Conservation (phyloP, 768 basidiomycete species). For the Leccinum pellstonianum region DNA sequence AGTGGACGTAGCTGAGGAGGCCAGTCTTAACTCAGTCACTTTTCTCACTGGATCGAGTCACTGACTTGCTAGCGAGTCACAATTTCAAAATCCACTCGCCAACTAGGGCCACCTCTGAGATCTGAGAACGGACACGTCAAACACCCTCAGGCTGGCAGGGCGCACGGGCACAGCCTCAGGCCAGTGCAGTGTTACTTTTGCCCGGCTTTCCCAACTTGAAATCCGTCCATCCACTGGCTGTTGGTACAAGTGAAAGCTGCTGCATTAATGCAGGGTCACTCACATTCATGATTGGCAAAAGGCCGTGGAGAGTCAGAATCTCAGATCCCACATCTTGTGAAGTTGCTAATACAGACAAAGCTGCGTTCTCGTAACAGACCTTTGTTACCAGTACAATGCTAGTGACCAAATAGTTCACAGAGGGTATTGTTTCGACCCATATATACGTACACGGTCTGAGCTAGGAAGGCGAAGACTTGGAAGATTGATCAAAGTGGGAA, state of each 20-base stretch:
- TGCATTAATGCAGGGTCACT: neutral
- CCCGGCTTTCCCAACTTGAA: neutral
- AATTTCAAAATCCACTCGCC: neutral
- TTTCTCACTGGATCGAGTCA: neutral
- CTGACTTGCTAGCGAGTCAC: neutral
- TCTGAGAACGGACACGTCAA: neutral
- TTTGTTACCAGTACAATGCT: neutral
- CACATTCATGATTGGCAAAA: neutral
- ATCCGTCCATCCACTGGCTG: neutral
- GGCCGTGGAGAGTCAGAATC: neutral
- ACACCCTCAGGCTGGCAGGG: neutral
- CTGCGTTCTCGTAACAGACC: neutral
- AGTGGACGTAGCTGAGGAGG: constrained; percentile 1
- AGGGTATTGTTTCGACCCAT: neutral
- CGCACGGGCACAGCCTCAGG: neutral
- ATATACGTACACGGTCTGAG: no score
- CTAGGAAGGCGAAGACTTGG: neutral
- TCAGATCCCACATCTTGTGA: neutral
- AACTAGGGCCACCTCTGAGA: neutral
- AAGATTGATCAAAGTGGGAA: neutral
- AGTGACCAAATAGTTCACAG: neutral
- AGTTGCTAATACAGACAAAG: neutral
- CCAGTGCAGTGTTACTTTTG: neutral
- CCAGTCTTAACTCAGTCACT: neutral
- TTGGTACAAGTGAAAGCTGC: neutral